Conservation (phyloP, 2,329 filamentous ascomycete species). For the Thelonectria olida region DNA sequence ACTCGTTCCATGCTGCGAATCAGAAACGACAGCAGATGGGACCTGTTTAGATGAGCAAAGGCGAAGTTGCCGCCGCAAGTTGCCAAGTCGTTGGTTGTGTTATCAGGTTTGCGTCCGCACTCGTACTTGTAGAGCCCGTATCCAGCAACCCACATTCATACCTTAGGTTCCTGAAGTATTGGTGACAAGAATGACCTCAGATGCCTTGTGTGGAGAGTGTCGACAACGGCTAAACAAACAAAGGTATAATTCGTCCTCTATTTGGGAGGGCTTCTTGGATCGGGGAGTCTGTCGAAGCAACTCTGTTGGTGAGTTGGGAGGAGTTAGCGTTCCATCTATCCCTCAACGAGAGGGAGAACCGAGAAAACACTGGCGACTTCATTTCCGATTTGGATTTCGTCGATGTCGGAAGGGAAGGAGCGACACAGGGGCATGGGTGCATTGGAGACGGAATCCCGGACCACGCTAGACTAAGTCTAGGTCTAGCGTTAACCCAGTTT, state of each 20-base stretch:
- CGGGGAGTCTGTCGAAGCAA: neutral
- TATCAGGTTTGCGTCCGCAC: too few species aligned
- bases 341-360: slow-evolving; percentile 17
- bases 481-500: slow-evolving; percentile 11
- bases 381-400: slow-evolving; percentile 28
- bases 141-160: too few species aligned
- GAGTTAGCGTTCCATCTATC: slow-evolving; percentile 4
- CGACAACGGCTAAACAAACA: slow-evolving; percentile 1
- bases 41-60: neutral
- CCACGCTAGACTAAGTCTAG: slow-evolving; percentile 17
- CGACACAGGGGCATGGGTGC: slow-evolving; percentile 7
- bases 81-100: neutral
- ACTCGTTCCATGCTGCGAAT: neutral
- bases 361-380: slow-evolving; percentile 14
- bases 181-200: too few species aligned
- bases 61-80: neutral
- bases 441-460: slow-evolving; percentile 4
- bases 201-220: neutral
- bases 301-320: neutral
- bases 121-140: too few species aligned
- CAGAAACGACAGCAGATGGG: neutral
- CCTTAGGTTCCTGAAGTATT: too few species aligned
- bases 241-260: slow-evolving; percentile 9
- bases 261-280: slow-evolving; percentile 1
- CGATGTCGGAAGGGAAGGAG: slow-evolving; percentile 15